phyloP scores from a whole-genome alignment of 306 rosid species.

The Casuarina glauca region DNA sequence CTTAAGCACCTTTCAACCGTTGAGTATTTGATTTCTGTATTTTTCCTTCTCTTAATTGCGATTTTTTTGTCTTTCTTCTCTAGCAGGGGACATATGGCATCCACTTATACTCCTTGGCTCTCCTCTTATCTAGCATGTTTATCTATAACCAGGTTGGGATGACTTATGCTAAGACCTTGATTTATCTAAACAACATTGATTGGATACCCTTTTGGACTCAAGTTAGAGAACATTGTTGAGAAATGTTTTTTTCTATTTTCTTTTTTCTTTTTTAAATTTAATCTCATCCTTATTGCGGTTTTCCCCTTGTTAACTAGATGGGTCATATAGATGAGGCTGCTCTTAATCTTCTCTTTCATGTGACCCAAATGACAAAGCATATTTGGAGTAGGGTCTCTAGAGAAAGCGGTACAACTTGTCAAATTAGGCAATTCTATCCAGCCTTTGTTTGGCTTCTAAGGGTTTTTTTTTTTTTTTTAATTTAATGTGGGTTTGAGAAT shows the following conservation, averaged over 20 bases:
- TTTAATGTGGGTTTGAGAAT: background rate
- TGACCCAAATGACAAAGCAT: constrained; percentile 94
- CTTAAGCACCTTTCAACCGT: background rate
- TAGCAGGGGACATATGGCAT: constrained; percentile 92
- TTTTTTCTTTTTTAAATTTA: background rate
- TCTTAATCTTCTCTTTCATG: constrained; percentile 90
- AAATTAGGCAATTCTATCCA: constrained; percentile 92
- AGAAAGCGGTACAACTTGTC: constrained; percentile 68
- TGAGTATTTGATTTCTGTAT: background rate
- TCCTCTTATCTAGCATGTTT: constrained; percentile 93
- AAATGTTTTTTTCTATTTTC: background rate
- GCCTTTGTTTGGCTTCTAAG: constrained; percentile 92
- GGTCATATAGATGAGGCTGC: constrained; percentile 96
- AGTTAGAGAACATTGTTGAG: background rate
- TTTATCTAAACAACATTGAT: constrained; percentile 17
- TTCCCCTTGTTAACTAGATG: constrained; percentile 50
- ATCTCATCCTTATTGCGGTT: constrained; percentile 1
- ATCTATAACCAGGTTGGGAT: constrained; percentile 85
- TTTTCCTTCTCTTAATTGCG: background rate
- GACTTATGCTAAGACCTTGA: constrained; percentile 16
- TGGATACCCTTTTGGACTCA: background rate
- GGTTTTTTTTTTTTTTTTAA: constrained; percentile 43
- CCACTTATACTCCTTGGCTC: constrained; percentile 90
- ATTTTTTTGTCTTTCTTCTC: constrained; percentile 1
- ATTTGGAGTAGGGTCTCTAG: constrained; percentile 86